These are phyloP conservation scores for Colletotrichum sp. DNA, from an alignment of 2,329 filamentous ascomycete species.

Conservation along the genomic window DNA sequence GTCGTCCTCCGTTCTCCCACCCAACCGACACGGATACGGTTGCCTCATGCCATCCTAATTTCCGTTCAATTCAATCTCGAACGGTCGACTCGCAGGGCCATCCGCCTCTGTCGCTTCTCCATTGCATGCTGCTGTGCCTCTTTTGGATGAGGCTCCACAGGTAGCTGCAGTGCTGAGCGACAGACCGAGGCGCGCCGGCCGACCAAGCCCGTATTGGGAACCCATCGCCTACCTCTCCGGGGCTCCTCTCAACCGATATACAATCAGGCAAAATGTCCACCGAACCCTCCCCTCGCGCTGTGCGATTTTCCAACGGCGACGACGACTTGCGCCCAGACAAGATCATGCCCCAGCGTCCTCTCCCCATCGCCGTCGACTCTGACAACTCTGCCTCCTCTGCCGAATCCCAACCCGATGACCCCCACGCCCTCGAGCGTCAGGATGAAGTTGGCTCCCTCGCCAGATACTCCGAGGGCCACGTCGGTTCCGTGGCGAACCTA, in stretches of 20 bases:
- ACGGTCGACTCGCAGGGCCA: background rate
- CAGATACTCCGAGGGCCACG: slow-evolving; percentile 47
- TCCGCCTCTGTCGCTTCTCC: slow-evolving; percentile 7
- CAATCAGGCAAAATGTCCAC: slow-evolving; percentile 25
- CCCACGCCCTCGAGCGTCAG: slow-evolving; percentile 51
- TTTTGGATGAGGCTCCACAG: slow-evolving; percentile 17
- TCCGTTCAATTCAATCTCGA: slow-evolving; percentile 6
- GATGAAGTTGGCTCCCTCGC: slow-evolving; percentile 51
- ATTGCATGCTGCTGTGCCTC: slow-evolving; percentile 17
- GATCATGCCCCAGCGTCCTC: slow-evolving; percentile 41
- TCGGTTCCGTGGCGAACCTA: slow-evolving; percentile 48
- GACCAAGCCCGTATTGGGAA: slow-evolving; percentile 5
- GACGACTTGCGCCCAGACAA: slow-evolving; percentile 47
- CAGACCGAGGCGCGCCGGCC: slow-evolving; percentile 10
- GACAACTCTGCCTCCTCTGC: slow-evolving; percentile 53
- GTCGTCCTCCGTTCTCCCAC: background rate
- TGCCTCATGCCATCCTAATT: slow-evolving; percentile 19
- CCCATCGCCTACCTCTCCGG: background rate
- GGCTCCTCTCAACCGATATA: slow-evolving; percentile 2
- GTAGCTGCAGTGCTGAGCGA: slow-evolving; percentile 19
- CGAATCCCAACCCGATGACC: slow-evolving; percentile 48
- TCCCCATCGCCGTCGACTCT: slow-evolving; percentile 43
- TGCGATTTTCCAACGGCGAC: slow-evolving; percentile 60
- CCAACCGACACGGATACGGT: slow-evolving; percentile 14
- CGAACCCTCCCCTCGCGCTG: slow-evolving; percentile 59